A percentile compares a stretch with the other conserved stretches of the same genome.
Evolutionary conservation across 2,329 filamentous ascomycete species (phyloP).

Genomic region (Fusarium metavorans): DNA sequence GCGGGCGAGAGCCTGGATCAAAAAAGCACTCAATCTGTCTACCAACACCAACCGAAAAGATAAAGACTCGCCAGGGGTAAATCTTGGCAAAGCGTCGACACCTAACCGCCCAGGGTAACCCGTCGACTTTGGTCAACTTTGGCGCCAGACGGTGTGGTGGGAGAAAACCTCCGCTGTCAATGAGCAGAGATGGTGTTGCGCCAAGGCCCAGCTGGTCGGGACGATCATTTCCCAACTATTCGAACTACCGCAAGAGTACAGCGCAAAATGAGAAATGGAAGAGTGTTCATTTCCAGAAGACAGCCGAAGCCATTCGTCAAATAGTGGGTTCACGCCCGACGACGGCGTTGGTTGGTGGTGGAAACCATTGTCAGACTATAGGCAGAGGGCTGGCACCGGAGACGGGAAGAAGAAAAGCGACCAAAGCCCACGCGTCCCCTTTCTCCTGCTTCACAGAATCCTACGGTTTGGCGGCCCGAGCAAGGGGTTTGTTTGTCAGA

Average conservation of each 20-base stretch:
- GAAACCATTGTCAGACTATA: background rate
- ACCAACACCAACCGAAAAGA: background rate
- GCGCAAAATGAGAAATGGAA: background rate
- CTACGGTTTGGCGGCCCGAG: background rate
- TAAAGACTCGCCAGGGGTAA: background rate
- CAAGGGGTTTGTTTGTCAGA: background rate
- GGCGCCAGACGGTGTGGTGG: background rate
- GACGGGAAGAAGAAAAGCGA: slow-evolving; percentile 1
- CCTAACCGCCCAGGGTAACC: background rate
- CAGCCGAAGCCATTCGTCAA: background rate
- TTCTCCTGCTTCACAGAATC: background rate
- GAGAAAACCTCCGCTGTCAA: background rate
- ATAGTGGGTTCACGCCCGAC: background rate
- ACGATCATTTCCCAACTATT: background rate
- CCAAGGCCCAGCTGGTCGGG: background rate
- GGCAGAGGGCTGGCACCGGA: background rate
- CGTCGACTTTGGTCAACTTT: background rate
- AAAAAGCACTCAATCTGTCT: background rate
- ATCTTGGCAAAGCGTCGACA: background rate
- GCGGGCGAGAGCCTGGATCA: background rate
- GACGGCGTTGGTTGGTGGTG: background rate
- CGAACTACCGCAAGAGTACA: background rate
- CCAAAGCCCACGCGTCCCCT: slow-evolving; percentile 10
- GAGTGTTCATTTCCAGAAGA: background rate
- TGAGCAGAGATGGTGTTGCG: background rate